Evolutionary conservation across 768 basidiomycete genomes (phyloP), one percentile per base, ranked within the genome.

Genomic region (Dentipellis fragilis): DNA sequence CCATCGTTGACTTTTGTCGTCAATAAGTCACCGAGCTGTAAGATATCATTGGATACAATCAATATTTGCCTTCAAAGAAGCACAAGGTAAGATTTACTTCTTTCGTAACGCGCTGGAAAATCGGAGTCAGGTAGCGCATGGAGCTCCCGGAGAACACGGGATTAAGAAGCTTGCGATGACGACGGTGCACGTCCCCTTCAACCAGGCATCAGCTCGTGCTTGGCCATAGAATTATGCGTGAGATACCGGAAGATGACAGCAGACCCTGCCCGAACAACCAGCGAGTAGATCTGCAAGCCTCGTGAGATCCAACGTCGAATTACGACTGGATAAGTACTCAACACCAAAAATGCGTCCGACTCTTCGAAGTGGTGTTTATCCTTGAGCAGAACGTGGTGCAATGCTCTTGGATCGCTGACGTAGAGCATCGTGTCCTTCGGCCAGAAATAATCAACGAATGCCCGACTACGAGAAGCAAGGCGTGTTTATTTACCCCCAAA

Each of bases 91-190:
- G 35, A 11, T 16, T 29, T 22, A 50, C 55, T 14, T 51, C 19
- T n/a, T 9, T 42, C 37, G 50, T 51, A 14, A 51, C 19, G 10
- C 2, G 17, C 35, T 51, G 38, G 11, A 56, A 56, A 8, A 51
- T 56, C 14, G 55, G 55, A 12, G 17, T 52, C 23, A 56, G 40
- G 7, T 35, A 21, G 14, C 55, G 55, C 49, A 56, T 52, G n/a
- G 40, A n/a, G 23, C 16, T 39, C 50, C 29, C 14, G n/a, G 49
- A 51, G 49, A 56, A 56, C 14, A 51, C 9, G 2, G 50, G 50
- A 39, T 40, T 52, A 4, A 52, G 38, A 23, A 51, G 42, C 19
- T 49, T 49, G 21, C 48, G 48, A 17, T 49, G 48, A 2, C 48
- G 48, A 10, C 48, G 48, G 29, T 49, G 48, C 8, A 21, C 19